These are phyloP conservation scores for Misopates orontium DNA, from an alignment of 257 asterid genomes.

Conservation along the genomic window DNA sequence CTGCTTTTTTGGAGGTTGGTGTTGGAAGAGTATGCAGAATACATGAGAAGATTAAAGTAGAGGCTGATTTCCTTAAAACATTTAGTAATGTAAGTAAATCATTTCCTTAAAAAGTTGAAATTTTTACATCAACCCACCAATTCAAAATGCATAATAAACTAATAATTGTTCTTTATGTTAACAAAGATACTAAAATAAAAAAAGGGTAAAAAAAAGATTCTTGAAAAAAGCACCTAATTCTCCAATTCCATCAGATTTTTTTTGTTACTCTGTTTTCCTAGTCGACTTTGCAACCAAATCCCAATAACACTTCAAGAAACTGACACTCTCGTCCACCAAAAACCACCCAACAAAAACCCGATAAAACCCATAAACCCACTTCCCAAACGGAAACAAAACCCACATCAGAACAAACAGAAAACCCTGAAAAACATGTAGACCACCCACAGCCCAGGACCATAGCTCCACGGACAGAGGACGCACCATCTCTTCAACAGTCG, in stretches of 20 bases:
- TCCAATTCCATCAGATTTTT: too few relatives aligned
- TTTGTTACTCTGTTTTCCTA: too few relatives aligned
- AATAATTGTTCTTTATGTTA: too few relatives aligned
- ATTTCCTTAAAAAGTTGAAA: too few relatives aligned
- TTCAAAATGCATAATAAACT: too few relatives aligned
- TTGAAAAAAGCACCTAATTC: too few relatives aligned
- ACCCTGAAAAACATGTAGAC: constrained; percentile 34
- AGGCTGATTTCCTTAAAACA: constrained; percentile 5
- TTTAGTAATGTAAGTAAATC: constrained; percentile 16
- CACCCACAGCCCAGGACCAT: constrained; percentile 27
- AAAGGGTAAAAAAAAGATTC: too few relatives aligned
- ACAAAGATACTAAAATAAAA: too few relatives aligned
- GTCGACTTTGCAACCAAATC: too few relatives aligned
- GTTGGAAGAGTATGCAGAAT: constrained; percentile 30
- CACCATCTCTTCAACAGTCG: constrained; percentile 20
- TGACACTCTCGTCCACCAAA: constrained; percentile 36
- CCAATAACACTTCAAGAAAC: constrained; percentile 31
- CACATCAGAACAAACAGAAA: constrained; percentile 34
- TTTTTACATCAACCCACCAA: too few relatives aligned
- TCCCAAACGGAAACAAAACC: constrained; percentile 40
- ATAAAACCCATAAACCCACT: constrained; percentile 29
- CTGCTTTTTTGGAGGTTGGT: constrained; percentile 16
- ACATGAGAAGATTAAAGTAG: constrained; percentile 24
- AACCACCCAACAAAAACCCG: constrained; percentile 34
- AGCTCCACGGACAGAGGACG: constrained; percentile 35